Percentiles rank a stretch among this genome's conserved stretches.
Evolutionary conservation across 1,284 basidiomycete genomes (phyloP).

Genomic region (Inonotus obliquus): DNA sequence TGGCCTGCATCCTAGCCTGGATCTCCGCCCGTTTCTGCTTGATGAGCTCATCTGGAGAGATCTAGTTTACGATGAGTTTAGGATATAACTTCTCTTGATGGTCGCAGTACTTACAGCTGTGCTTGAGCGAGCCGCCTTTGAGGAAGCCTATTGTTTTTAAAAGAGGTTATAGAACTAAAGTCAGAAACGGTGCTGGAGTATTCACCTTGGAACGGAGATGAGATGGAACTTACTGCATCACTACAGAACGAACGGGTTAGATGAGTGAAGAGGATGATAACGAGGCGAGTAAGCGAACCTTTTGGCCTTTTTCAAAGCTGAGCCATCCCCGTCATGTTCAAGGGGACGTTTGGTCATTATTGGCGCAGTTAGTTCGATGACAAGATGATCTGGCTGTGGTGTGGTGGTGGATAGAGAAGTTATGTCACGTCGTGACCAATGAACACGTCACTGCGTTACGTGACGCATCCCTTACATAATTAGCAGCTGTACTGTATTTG

Average conservation of each 20-base stretch:
- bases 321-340: slow-evolving; percentile 34
- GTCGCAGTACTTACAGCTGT: slow-evolving; percentile 37
- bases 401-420: not conserved
- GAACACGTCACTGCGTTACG: too few species aligned
- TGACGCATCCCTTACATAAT: too few species aligned
- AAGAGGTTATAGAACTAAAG: slow-evolving; percentile 65
- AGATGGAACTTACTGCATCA: slow-evolving; percentile 60
- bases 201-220: slow-evolving; percentile 61
- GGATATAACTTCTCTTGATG: slow-evolving; percentile 6
- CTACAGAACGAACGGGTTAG: slow-evolving; percentile 34
- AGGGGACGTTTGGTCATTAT: slow-evolving; percentile 18
- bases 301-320: slow-evolving; percentile 60
- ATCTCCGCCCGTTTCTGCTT: slow-evolving; percentile 81
- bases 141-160: slow-evolving; percentile 47
- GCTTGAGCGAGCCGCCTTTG: slow-evolving; percentile 41
- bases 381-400: too few species aligned
- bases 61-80: slow-evolving; percentile 26
- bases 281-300: slow-evolving; percentile 41
- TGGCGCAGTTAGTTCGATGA: not conserved
- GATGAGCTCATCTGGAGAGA: slow-evolving; percentile 57
- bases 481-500: too few species aligned
- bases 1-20: slow-evolving; percentile 76
- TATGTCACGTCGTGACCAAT: not conserved
- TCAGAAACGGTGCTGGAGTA: slow-evolving; percentile 49
- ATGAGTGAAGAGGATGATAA: not conserved